A percentile compares a stretch with the other conserved stretches of the same genome.
These are phyloP conservation scores for Claviceps spartinae DNA, from an alignment of 2,329 filamentous ascomycete species.

Conservation along the genomic window DNA sequence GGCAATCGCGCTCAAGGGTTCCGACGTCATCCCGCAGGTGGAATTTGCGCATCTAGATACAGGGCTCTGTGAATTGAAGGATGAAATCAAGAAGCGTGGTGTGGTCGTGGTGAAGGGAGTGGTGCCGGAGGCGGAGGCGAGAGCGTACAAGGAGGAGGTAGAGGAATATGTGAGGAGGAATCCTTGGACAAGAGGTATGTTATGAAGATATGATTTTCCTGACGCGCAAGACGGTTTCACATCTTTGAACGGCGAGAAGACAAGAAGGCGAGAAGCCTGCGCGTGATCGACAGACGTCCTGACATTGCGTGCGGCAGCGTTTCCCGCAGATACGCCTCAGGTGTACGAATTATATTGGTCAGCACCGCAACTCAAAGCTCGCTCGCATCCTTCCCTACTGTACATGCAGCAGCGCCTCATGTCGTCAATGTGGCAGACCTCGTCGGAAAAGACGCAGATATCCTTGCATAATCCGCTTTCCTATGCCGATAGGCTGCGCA, in stretches of 20 bases:
- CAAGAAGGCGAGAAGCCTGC: too few relatives aligned
- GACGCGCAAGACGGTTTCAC: too few relatives aligned
- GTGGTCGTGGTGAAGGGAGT: slow-evolving; percentile 53
- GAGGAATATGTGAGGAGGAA: slow-evolving; percentile 54
- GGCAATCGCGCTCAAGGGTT: slow-evolving; percentile 28
- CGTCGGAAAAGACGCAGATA: slow-evolving; percentile 33
- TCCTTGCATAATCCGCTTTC: slow-evolving; percentile 41
- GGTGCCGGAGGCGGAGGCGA: slow-evolving; percentile 46
- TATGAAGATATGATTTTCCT: background rate
- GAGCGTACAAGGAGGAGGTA: slow-evolving; percentile 50
- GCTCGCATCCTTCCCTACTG: slow-evolving; percentile 52
- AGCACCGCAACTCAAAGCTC: slow-evolving; percentile 49
- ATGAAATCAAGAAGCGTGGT: slow-evolving; percentile 47
- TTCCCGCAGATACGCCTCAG: slow-evolving; percentile 51
- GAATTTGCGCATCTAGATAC: slow-evolving; percentile 31
- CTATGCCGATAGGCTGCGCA: slow-evolving; percentile 61
- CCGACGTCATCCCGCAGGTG: slow-evolving; percentile 38
- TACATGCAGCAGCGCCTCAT: slow-evolving; percentile 48
- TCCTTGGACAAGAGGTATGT: slow-evolving; percentile 37
- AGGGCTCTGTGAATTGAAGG: slow-evolving; percentile 21
- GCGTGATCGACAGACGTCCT: background rate
- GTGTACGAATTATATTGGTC: slow-evolving; percentile 72
- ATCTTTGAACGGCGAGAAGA: too few relatives aligned
- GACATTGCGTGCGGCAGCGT: slow-evolving; percentile 30
- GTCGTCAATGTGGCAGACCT: slow-evolving; percentile 41